Evolutionary conservation across 306 rosid species (phyloP), one percentile per base, ranked within the genome.

Genomic region (Corylus avellana): DNA sequence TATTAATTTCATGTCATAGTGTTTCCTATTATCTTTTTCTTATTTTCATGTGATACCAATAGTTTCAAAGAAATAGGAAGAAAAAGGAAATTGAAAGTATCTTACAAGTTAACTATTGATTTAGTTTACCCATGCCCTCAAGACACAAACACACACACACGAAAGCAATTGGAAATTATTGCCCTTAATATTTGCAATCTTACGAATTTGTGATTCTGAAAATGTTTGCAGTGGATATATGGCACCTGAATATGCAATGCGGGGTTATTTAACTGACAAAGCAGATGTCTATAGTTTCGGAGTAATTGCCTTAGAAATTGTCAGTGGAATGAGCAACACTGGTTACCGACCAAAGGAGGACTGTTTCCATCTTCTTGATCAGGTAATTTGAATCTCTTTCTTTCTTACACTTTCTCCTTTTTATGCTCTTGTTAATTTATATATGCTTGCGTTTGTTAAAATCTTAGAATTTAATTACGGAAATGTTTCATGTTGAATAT

Each of bases 271-370:
- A 53, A 80, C 87, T 44, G 71, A 84, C 8, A 84, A 84, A 77
- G 82, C 78, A 20, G 75, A 84, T 74, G 85, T 84, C 2, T 80
- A 84, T 35, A 80, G 87, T 53, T 84, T 77, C 70, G 88, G 88
- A 48, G 77, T 61, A n/a, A 59, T 81, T 14, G 22, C 64, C 25
- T 54, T 85, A 49, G 88, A 85, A 71, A 74, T 81, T 74, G 68
- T 70, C 6, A 73, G 83, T 22, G 88, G 83, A 27, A 77, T 48
- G 51, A 81, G 20, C 56, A 85, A 81, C 73, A 74, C 80, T 1
- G 53, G 46, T 73, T 25, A 69, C 71, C 14, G 47, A 4, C 10
- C 75, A 69, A 70, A 74, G 58, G 83, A 35, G 0, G 80, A 74
- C 6, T 12, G 55, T 44, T 47, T 85, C 25, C 39, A 73, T 58